Evolutionary conservation across 2,329 filamentous ascomycete species (phyloP).

Genomic region (Botryotinia globosa): DNA sequence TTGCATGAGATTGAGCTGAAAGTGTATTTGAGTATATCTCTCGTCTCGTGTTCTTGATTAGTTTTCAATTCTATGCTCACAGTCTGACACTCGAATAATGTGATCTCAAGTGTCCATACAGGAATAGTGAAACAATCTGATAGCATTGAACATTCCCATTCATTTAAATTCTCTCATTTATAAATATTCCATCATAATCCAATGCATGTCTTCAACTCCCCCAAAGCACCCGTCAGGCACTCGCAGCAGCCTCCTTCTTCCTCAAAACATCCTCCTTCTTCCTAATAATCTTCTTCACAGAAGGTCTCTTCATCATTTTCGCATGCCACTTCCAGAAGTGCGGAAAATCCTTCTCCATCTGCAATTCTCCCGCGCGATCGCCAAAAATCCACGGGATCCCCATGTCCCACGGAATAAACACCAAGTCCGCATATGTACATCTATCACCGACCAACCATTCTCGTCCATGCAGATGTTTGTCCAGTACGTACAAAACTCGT

Average conservation of each 20-base stretch:
- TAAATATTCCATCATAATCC: not conserved
- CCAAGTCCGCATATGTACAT: constrained; percentile 41
- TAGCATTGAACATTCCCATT: not conserved
- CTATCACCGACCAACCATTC: constrained; percentile 43
- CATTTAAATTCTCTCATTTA: not conserved
- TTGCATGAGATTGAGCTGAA: not conserved
- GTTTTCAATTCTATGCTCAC: too few species aligned
- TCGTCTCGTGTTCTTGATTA: not conserved
- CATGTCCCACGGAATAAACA: constrained; percentile 26
- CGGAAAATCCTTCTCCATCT: constrained; percentile 31
- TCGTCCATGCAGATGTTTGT: constrained; percentile 40
- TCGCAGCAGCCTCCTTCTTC: constrained; percentile 13
- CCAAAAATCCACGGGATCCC: constrained; percentile 23
- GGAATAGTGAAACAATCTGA: not conserved
- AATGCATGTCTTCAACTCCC: not conserved
- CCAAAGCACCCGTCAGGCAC: not conserved
- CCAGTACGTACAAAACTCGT: constrained; percentile 41
- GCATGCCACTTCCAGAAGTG: constrained; percentile 27
- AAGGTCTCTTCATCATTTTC: constrained; percentile 22
- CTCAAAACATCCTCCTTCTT: constrained; percentile 21
- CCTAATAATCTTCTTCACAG: constrained; percentile 25
- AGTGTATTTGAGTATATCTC: not conserved
- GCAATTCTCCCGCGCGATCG: constrained; percentile 17
- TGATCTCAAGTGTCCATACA: not conserved
- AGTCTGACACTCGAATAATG: not conserved